Conservation (phyloP, 2,329 filamentous ascomycete genomes). For the Botrytis deweyae region DNA sequence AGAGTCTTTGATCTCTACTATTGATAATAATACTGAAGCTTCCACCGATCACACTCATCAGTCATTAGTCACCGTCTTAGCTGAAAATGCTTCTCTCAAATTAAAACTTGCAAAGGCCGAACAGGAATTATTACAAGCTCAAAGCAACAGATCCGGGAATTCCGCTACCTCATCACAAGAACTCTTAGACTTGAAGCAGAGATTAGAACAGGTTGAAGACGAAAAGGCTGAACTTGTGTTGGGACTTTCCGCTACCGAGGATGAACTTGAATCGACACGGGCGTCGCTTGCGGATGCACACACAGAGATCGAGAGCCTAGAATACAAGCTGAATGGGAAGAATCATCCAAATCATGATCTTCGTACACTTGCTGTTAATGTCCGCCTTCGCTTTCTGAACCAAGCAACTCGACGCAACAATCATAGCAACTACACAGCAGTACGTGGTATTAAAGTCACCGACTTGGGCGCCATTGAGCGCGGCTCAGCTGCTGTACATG, state of each 20-base stretch:
- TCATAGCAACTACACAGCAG: not conserved
- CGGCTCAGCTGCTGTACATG: not conserved
- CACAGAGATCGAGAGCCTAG: not conserved
- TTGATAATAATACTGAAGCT: not conserved
- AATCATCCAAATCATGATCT: not conserved
- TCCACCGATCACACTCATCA: not conserved
- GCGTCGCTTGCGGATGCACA: not conserved
- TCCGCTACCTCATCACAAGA: not conserved
- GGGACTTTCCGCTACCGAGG: not conserved
- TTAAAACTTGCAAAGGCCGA: not conserved
- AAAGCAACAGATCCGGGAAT: rapidly evolving
- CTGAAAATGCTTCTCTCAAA: not conserved
- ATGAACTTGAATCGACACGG: not conserved
- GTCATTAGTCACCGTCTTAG: not conserved
- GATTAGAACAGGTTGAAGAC: not conserved
- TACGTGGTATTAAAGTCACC: not conserved
- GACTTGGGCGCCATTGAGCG: not conserved
- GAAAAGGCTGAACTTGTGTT: not conserved
- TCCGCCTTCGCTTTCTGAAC: not conserved
- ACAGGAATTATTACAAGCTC: not conserved
- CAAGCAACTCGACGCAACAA: not conserved
- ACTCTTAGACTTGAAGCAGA: not conserved
- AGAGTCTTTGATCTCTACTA: not conserved
- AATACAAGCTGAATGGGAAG: not conserved
- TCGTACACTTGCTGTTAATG: not conserved